phyloP scores from a whole-genome alignment of 2,329 filamentous ascomycete species.

The Falciphora oryzae region DNA sequence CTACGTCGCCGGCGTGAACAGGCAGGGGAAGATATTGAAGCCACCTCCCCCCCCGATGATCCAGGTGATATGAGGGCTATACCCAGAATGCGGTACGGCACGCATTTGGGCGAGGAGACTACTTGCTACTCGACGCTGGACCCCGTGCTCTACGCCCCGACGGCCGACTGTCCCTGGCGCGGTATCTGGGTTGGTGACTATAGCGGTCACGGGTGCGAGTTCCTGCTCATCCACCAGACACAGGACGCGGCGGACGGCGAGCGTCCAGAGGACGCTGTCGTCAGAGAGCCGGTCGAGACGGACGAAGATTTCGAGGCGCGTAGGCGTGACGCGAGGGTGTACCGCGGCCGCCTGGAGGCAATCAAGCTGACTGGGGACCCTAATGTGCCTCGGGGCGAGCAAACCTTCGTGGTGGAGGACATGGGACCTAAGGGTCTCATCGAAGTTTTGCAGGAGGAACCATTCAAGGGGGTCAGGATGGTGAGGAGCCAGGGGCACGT shows the following conservation, averaged over 20 bases:
- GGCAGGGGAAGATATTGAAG: neutral
- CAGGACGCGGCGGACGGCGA: constrained; percentile 30
- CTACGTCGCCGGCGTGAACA: constrained; percentile 2
- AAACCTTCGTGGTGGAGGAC: constrained; percentile 74
- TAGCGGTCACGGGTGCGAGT: constrained; percentile 81
- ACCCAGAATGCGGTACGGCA: constrained; percentile 25
- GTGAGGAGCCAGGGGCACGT: constrained; percentile 74
- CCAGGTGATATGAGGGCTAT: constrained; percentile 10
- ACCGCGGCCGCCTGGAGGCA: constrained; percentile 67
- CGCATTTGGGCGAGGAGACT: constrained; percentile 49
- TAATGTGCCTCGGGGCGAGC: constrained; percentile 82
- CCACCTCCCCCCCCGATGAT: neutral
- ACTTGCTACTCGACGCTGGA: constrained; percentile 68
- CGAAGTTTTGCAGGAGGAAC: constrained; percentile 55
- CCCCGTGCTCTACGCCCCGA: constrained; percentile 71
- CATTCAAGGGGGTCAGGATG: constrained; percentile 68
- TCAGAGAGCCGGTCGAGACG: constrained; percentile 35
- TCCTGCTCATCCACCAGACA: constrained; percentile 69
- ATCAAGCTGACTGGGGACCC: constrained; percentile 90
- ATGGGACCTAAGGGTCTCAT: constrained; percentile 63
- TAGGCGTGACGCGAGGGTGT: constrained; percentile 41
- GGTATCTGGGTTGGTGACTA: constrained; percentile 95
- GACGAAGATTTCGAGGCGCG: constrained; percentile 39
- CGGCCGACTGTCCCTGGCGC: constrained; percentile 71
- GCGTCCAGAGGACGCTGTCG: constrained; percentile 30